Evolutionary conservation across 495 filamentous ascomycete genomes (phyloP).

Genomic region (Penicillium cinerascens): DNA sequence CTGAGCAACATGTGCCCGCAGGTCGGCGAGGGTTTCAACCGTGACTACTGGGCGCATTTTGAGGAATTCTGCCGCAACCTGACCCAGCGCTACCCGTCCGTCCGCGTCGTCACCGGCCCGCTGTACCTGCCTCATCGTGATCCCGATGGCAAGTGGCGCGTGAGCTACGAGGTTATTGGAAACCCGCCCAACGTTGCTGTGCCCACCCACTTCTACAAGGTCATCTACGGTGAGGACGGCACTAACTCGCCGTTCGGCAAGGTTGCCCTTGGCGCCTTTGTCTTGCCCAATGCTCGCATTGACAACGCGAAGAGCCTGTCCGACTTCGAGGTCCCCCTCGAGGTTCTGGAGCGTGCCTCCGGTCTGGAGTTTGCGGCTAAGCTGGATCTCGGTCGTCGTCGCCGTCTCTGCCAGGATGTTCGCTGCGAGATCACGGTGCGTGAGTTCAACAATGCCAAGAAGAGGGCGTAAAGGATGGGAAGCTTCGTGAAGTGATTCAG

Average conservation of each 20-base stretch:
- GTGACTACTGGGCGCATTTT: slow-evolving; percentile 98
- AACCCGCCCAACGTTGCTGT: slow-evolving; percentile 91
- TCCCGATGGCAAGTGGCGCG: slow-evolving; percentile 88
- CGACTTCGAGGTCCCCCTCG: slow-evolving; percentile 92
- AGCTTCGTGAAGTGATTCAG: slow-evolving; percentile 1
- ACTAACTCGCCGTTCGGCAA: slow-evolving; percentile 53
- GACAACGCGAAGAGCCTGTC: slow-evolving; percentile 75
- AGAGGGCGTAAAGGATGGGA: slow-evolving; percentile 18
- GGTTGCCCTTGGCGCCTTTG: slow-evolving; percentile 90
- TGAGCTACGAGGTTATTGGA: slow-evolving; percentile 95
- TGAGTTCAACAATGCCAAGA: slow-evolving; percentile 58
- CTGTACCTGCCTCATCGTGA: slow-evolving; percentile 84
- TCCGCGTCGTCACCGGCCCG: slow-evolving; percentile 90
- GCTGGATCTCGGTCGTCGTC: slow-evolving; percentile 67
- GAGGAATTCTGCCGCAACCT: slow-evolving; percentile 92
- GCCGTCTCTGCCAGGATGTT: slow-evolving; percentile 81
- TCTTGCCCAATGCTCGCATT: slow-evolving; percentile 90
- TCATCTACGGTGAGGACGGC: slow-evolving; percentile 91
- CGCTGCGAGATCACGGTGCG: slow-evolving; percentile 74
- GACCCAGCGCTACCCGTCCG: slow-evolving; percentile 74
- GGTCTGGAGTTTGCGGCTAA: slow-evolving; percentile 86
- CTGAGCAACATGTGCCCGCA: slow-evolving; percentile 97
- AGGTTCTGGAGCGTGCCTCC: slow-evolving; percentile 85
- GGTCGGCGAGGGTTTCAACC: slow-evolving; percentile 95
- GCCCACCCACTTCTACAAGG: slow-evolving; percentile 98